A percentile compares a stretch with the other conserved stretches of the same genome.
Evolutionary conservation across 2,329 filamentous ascomycete genomes (phyloP).

Genomic region (Helotiales sp.): DNA sequence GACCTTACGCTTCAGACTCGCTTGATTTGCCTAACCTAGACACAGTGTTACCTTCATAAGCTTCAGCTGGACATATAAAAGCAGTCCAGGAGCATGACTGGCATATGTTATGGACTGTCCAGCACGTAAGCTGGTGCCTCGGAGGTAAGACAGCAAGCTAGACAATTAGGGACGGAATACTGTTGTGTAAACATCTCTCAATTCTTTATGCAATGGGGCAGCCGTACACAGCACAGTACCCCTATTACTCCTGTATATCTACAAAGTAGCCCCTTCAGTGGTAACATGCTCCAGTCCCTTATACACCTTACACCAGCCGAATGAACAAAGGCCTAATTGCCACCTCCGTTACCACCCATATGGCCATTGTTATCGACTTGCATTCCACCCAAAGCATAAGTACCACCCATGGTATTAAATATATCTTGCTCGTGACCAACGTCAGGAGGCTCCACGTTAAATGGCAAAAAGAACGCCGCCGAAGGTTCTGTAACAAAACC

Average conservation of each 20-base stretch:
- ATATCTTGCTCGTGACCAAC: conserved; percentile 47
- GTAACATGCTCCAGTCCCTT: background rate
- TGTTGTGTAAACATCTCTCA: no score
- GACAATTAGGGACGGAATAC: no score
- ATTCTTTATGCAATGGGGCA: background rate
- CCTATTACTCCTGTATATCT: background rate
- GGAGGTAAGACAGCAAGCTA: no score
- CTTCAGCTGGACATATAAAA: no score
- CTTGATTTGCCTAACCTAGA: no score
- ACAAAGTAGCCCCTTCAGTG: background rate
- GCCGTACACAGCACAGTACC: background rate
- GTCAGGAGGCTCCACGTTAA: conserved; percentile 81
- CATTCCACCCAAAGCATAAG: conserved; percentile 27
- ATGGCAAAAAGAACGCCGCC: conserved; percentile 89
- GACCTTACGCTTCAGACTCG: no score
- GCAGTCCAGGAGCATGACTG: no score
- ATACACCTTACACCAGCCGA: background rate
- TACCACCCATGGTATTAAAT: conserved; percentile 24
- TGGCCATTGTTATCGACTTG: conserved; percentile 31
- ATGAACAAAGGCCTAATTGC: conserved; percentile 1
- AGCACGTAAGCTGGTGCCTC: no score
- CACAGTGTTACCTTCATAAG: no score
- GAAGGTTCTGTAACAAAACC: conserved; percentile 44
- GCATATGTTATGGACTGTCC: no score
- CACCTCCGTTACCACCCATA: conserved; percentile 37